Base-by-base conservation (phyloP, 768 basidiomycete genomes). In the Termitomyces sp. region DNA sequence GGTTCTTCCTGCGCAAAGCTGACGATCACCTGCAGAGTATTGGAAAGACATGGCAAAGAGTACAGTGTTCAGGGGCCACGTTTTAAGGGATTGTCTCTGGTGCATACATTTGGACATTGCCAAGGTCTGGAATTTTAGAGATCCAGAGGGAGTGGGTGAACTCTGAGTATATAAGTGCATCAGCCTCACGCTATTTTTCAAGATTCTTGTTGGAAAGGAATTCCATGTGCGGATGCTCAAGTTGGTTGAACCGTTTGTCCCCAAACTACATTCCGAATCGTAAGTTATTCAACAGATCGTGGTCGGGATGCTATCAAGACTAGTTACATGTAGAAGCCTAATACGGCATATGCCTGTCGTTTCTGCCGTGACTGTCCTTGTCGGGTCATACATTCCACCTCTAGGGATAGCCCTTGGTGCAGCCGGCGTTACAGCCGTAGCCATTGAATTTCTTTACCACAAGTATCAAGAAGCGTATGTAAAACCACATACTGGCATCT, bases 41-140 rank as follows among this genome's bases (percentile, higher is more conserved):
- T 55, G 44, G 54, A 46, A 15, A 5, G 26, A 55, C 28, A 41
- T 55, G 54, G 46, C 39, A 13, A 55, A 46, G 22, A 54, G 54
- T 45, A 44, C 54, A 15, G 54, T 54, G 0, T 54, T 54, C 31
- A 54, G 16, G 18, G 42, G 31, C 16, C 54, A 54, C 22, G 7
- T 46, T 18, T 18, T 54, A 20, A 54, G 46, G 33, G 54, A 55
- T 46, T 55, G 54, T 47, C 26, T 55, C 16, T 36, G 31, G 54
- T 46, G 54, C 13, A 55, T 55, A 34, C 54, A 55, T 15, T 8
- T 48, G 29, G 47, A 48, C 29, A 48, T 48, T 31, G n/a, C 31
- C 29, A 48, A 48, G 5, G 47, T 48, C 34, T 55, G 54, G 54
- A 55, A 55, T 26, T 55, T 55, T 8, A n/a, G 54, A 36, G 54